Conservation (phyloP, 345 rosid species). For the Salix koriyanagi region DNA sequence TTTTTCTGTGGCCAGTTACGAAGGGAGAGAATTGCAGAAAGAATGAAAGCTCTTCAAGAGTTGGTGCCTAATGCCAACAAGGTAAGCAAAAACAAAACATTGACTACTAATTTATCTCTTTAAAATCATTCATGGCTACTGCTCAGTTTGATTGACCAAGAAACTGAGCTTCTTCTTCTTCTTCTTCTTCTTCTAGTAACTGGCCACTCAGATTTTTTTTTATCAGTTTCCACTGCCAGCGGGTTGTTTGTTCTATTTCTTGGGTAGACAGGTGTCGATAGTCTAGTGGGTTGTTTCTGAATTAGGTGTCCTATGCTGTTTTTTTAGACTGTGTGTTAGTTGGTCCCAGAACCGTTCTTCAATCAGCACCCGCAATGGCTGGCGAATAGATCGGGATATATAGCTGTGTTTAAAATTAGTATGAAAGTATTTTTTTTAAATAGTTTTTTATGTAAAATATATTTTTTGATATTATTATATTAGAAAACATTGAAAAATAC, state of each 20-base stretch:
- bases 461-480: too few relatives aligned
- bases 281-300: neutral
- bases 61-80: constrained; percentile 95
- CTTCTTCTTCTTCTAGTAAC: neutral
- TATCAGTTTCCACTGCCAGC: neutral
- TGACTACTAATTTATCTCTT: neutral
- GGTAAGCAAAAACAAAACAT: constrained; percentile 32
- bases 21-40: constrained; percentile 93
- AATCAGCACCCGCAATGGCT: constrained; percentile 4
- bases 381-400: constrained; percentile 17
- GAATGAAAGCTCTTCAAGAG: constrained; percentile 98
- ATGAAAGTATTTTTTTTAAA: too few relatives aligned
- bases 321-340: neutral
- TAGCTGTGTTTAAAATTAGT: too few relatives aligned
- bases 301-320: neutral
- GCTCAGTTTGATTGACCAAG: neutral
- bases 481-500: too few relatives aligned
- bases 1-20: constrained; percentile 49
- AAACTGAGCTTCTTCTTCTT: neutral
- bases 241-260: neutral
- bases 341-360: neutral
- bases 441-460: too few relatives aligned
- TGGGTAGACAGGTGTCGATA: neutral
- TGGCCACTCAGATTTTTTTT: neutral
- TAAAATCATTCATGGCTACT: neutral